Percentiles rank a stretch among this genome's conserved stretches.
Evolutionary conservation across 78 protist genomes (phyloP).

Genomic region (Salpingoeca rosetta): DNA sequence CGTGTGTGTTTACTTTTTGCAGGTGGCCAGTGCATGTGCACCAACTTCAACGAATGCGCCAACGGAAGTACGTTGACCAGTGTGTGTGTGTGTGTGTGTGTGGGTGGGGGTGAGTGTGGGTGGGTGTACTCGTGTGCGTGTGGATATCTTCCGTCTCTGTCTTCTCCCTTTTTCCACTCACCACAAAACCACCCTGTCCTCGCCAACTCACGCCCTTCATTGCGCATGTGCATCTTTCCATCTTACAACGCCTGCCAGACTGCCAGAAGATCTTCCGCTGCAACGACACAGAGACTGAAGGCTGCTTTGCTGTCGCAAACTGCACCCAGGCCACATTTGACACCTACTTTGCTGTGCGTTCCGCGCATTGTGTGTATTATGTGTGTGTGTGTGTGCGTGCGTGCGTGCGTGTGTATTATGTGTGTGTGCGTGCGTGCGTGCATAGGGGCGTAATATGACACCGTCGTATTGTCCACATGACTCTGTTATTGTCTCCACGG

Average conservation of each 20-base stretch:
- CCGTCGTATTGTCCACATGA: no score
- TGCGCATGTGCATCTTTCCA: background rate
- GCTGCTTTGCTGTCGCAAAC: background rate
- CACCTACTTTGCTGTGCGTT: no score
- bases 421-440: no score
- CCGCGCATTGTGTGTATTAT: no score
- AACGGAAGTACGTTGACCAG: background rate
- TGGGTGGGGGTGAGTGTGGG: background rate
- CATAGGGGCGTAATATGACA: no score
- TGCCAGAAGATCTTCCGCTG: background rate
- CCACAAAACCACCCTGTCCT: no score
- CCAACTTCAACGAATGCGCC: background rate
- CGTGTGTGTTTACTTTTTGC: no score
- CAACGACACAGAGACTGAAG: background rate
- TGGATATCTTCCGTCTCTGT: background rate
- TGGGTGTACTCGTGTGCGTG: background rate
- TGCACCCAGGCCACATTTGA: no score
- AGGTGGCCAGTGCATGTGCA: background rate
- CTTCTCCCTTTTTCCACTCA: background rate
- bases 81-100: background rate
- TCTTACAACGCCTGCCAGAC: background rate
- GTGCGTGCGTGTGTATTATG: no score
- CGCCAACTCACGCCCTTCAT: no score
- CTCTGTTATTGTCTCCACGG: no score
- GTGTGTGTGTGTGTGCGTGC: no score